Evolutionary conservation across 768 basidiomycete genomes (phyloP), one percentile per base, ranked within the genome.

Genomic region (Cystofilobasidium bisporidii): DNA sequence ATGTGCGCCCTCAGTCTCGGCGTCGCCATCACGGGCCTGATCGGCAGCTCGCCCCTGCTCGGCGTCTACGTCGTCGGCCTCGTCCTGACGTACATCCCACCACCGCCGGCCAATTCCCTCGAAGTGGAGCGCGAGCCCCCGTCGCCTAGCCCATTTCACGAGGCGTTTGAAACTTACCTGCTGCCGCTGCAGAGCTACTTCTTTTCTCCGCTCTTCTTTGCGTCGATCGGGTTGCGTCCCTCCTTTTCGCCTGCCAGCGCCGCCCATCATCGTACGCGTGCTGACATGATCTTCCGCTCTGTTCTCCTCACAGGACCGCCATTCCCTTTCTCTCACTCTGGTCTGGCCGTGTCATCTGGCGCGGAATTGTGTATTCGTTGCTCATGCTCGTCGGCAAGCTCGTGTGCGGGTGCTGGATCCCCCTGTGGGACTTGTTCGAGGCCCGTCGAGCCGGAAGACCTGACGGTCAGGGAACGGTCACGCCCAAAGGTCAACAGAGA

Each of bases 181-280:
- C 67, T 70, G 55, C 80, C 80, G 20, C 50, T 81, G 22, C 76
- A 81, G 60, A 71, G 77, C 53, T 73, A 74, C 53, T 71, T 87
- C 41, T 77, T 87, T 30, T 79, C 81, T 0, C 86, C 87, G 1
- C 73, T 87, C 2, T 87, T 87, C 79, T 87, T 87, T 69, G 83
- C 75, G 9, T 84, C 83, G 43, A 84, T 87, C 55, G 86, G 85
- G 48, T n/a, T 43, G 32, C 10, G 66, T 82, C 0, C 80, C 86
- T 55, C 85, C 84, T 2, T 81, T 83, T 45, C 73, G 81, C 14
- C 74, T 77, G 40, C 72, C 80, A 33, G 79, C 76, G 75, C 69
- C 75, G 76, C 73, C 77, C 72, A 17, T 22, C 9, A 72, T 79
- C 71, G 71, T 82, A 61, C 85, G 84, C 84, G 76, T 81, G 53